Evolutionary conservation across 345 rosid species (phyloP).

Genomic region (Crucihimalaya himalaica): DNA sequence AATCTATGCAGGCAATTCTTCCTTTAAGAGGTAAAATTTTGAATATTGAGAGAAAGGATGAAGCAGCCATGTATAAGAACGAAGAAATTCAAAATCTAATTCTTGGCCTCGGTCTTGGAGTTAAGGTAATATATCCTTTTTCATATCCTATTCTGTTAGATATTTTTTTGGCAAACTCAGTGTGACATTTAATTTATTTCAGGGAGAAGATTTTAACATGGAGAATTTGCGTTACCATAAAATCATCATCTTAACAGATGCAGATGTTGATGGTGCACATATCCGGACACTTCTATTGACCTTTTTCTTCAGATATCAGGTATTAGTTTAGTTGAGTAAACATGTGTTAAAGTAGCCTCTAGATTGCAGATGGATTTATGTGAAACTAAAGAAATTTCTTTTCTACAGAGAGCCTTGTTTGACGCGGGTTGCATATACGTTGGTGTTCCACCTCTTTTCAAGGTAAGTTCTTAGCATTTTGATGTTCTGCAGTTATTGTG

Average conservation of each 20-base stretch:
- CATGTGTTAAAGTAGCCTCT: constrained; percentile 14
- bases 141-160: not conserved
- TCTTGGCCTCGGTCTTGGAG: constrained; percentile 95
- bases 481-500: constrained; percentile 29
- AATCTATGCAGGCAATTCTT: constrained; percentile 79
- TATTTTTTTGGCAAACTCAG: constrained; percentile 11
- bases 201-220: constrained; percentile 93
- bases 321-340: constrained; percentile 28
- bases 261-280: constrained; percentile 99
- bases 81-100: constrained; percentile 97
- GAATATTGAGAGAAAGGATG: constrained; percentile 93
- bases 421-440: constrained; percentile 94
- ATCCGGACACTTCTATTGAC: constrained; percentile 91
- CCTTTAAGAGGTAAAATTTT: constrained; percentile 97
- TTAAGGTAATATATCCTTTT: constrained; percentile 56
- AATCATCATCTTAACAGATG: constrained; percentile 96
- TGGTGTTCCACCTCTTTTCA: constrained; percentile 96
- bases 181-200: constrained; percentile 20
- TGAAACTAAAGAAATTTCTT: constrained; percentile 8
- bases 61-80: constrained; percentile 97
- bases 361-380: not conserved
- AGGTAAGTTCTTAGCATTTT: constrained; percentile 51
- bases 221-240: constrained; percentile 90
- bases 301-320: constrained; percentile 99
- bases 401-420: constrained; percentile 76